Base-by-base conservation (phyloP, 2,329 filamentous ascomycete genomes). In the Chrysoporthe austroafricana region DNA sequence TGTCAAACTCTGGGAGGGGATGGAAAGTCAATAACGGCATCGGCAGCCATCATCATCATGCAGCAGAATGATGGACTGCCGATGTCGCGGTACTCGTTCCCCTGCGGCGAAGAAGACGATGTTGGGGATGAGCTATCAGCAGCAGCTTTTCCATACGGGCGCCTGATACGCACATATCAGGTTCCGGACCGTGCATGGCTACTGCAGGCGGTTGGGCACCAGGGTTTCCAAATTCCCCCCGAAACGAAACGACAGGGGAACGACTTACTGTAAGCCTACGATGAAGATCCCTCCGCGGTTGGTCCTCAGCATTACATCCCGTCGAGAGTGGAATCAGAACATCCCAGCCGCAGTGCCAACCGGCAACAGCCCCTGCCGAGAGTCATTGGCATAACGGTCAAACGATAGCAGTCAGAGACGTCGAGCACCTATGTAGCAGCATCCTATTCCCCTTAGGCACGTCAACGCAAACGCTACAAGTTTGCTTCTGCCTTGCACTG, bases 161-260 rank as follows among this genome's bases (percentile, higher is more conserved):
- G 16, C 42, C 34, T 62, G 63, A 21, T 36, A 54, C 60, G 64
- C 60, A 63, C 46, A 63, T 48, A 60, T 54, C 64, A 66, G 64
- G 39, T 43, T 60, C 56, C 67, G 52, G 56, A 44, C 60, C 67
- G 67, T 66, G 60, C 59, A 64, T 52, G 67, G 52, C 50, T 16
- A n/a, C 61, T 46, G 62, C 61, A 67, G 42, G 18, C 16, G 8
- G 62, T 18, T 56, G 50, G 36, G 66, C 62, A 52, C 58, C 63
- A 62, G 50, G 32, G 57, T 36, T 65, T 66, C 52, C 63, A 39
- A 44, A 50, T 63, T 39, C 48, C 59, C 52, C 50, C 44, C 60
- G 66, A 66, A 66, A 68, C 58, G 63, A 68, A 66, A 68, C 57
- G 56, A 68, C 52, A 59, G 42, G 66, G 52, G 50, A 63, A 48